phyloP scores from a whole-genome alignment of 2,329 filamentous ascomycete species.

The Graphilbum sp. region DNA sequence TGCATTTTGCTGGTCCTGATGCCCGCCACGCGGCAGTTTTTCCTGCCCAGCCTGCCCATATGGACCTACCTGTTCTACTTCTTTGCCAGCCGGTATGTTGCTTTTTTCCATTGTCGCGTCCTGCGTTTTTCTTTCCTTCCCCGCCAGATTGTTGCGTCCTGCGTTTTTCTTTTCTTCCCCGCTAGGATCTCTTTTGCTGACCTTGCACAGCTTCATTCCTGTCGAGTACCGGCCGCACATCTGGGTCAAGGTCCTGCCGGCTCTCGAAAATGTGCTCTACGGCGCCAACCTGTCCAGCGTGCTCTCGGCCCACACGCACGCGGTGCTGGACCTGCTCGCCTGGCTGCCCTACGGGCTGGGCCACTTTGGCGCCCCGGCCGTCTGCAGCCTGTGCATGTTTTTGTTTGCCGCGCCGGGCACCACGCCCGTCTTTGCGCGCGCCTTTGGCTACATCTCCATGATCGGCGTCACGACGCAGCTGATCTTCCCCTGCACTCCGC shows the following conservation, averaged over 20 bases:
- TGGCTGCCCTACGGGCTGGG: conserved; percentile 89
- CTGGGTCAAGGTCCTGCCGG: conserved; percentile 87
- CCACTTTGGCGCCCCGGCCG: conserved; percentile 73
- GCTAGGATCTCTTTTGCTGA: not conserved
- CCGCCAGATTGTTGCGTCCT: too few relatives aligned
- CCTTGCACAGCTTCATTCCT: conserved; percentile 78
- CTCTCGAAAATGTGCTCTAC: conserved; percentile 91
- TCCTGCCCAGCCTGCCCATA: conserved; percentile 72
- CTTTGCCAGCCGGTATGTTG: conserved; percentile 72
- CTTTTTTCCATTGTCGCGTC: not conserved
- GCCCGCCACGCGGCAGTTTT: conserved; percentile 79
- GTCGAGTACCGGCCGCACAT: conserved; percentile 80
- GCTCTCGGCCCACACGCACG: conserved; percentile 74
- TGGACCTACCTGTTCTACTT: conserved; percentile 82
- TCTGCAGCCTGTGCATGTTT: conserved; percentile 68
- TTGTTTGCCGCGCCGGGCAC: conserved; percentile 77
- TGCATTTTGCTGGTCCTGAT: conserved; percentile 58
- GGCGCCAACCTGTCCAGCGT: conserved; percentile 94
- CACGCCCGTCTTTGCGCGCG: conserved; percentile 66
- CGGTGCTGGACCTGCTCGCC: conserved; percentile 69
- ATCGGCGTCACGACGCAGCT: conserved; percentile 77
- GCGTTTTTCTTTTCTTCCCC: not conserved
- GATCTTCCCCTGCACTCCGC: conserved; percentile 81
- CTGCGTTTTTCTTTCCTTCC: not conserved
- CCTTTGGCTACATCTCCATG: conserved; percentile 88